A percentile compares a stretch with the other conserved stretches of the same genome.
Conservation (phyloP, 2,329 filamentous ascomycete genomes). For the Fusarium sp. region DNA sequence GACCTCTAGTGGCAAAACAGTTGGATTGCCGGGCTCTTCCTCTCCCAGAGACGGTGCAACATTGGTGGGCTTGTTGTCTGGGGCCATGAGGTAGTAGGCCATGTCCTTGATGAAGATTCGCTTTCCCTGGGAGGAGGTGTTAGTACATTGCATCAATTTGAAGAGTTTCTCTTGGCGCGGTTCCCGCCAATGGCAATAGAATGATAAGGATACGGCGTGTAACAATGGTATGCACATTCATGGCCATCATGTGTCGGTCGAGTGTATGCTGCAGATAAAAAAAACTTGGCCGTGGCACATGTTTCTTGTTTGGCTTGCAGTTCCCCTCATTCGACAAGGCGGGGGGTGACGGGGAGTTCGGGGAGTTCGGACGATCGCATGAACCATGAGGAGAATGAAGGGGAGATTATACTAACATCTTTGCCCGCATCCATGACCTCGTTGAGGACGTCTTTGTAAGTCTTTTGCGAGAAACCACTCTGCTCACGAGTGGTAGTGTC, state of each 20-base stretch:
- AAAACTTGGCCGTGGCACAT: constrained; percentile 6
- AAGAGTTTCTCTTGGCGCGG: neutral
- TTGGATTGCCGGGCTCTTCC: constrained; percentile 78
- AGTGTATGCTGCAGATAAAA: neutral
- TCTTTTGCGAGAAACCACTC: constrained; percentile 75
- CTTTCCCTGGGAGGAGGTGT: constrained; percentile 70
- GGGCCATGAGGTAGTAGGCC: constrained; percentile 88
- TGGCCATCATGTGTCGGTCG: neutral
- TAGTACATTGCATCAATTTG: constrained; percentile 25
- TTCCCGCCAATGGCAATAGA: neutral
- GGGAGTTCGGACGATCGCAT: constrained; percentile 29
- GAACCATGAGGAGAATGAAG: constrained; percentile 16
- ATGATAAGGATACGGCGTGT: constrained; percentile 4
- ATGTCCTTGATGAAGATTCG: constrained; percentile 99
- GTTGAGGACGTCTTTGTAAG: constrained; percentile 81
- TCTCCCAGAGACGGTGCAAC: constrained; percentile 83
- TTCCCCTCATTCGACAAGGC: constrained; percentile 20
- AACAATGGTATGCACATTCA: neutral
- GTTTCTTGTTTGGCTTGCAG: constrained; percentile 1
- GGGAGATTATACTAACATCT: constrained; percentile 66
- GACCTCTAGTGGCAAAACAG: constrained; percentile 78
- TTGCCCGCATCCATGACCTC: constrained; percentile 75
- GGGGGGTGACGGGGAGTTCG: constrained; percentile 29
- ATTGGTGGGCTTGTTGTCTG: constrained; percentile 70
- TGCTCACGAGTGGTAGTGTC: constrained; percentile 65